Evolutionary conservation across 176 grass and related monocot genomes (phyloP).

Genomic region (Hsuehochloa calcarea): DNA sequence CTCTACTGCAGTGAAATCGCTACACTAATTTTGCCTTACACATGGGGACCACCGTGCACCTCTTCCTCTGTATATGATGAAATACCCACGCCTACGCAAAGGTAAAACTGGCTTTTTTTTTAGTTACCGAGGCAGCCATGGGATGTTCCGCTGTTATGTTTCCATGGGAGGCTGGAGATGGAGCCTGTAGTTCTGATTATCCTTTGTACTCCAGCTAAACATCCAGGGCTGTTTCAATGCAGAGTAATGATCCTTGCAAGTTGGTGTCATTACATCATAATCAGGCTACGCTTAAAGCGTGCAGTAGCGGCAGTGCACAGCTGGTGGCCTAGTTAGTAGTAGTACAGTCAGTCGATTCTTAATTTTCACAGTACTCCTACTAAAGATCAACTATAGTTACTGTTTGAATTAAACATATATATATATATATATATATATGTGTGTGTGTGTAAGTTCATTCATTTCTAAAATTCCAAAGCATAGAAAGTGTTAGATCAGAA

Average conservation of each 20-base stretch:
- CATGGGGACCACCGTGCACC: not conserved
- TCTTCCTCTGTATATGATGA: not conserved
- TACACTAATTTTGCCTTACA: too few species aligned
- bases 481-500: too few species aligned
- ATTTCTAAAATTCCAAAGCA: too few species aligned
- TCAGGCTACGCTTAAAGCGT: not conserved
- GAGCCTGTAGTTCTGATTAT: not conserved
- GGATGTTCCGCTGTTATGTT: not conserved
- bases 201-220: not conserved
- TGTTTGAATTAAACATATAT: too few species aligned
- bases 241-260: not conserved
- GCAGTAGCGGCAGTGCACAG: not conserved
- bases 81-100: not conserved
- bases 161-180: not conserved
- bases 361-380: not conserved
- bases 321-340: not conserved
- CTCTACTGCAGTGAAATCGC: too few species aligned
- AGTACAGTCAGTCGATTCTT: not conserved
- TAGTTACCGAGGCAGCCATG: not conserved
- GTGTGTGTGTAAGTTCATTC: too few species aligned
- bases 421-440: too few species aligned
- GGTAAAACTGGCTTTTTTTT: not conserved
- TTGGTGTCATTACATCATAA: conserved; percentile 11
- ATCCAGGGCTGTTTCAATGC: not conserved
- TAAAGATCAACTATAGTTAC: not conserved